A percentile compares a stretch with the other conserved stretches of the same genome.
phyloP scores from a whole-genome alignment of 2,329 filamentous ascomycete genomes.

The Phaeosphaeria sp. region DNA sequence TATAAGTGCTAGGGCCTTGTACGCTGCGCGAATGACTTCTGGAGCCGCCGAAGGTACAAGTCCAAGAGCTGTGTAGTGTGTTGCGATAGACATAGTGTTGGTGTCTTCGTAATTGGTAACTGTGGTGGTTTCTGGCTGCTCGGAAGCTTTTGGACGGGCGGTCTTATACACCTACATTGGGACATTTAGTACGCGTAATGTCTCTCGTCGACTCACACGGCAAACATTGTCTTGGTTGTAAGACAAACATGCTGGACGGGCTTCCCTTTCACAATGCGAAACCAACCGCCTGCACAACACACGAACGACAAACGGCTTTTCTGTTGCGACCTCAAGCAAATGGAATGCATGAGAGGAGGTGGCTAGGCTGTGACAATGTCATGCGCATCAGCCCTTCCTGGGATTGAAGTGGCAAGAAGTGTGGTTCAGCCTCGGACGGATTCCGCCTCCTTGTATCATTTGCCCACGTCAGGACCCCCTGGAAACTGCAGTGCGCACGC shows the following conservation, averaged over 20 bases:
- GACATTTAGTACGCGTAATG: conserved; percentile 7
- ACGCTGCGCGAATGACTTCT: conserved; percentile 24
- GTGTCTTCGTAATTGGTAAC: background rate
- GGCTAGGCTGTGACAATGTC: background rate
- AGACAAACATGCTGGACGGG: background rate
- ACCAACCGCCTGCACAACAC: background rate
- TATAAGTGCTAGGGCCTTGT: conserved; percentile 22
- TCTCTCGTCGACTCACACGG: conserved; percentile 10
- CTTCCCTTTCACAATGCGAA: background rate
- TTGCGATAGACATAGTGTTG: conserved; percentile 12
- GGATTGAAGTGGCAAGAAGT: background rate
- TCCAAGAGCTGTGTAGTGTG: conserved; percentile 23
- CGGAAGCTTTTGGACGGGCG: conserved; percentile 1
- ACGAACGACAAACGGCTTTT: no score
- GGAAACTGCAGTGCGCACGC: conserved; percentile 3
- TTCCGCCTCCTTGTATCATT: background rate
- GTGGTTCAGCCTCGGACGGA: background rate
- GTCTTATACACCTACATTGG: background rate
- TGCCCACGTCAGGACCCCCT: background rate
- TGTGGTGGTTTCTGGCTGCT: background rate
- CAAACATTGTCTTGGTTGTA: background rate
- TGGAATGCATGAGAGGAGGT: no score
- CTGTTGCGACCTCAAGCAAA: no score
- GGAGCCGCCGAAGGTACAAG: conserved; percentile 17
- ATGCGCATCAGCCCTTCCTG: background rate